phyloP scores from a whole-genome alignment of 2,329 filamentous ascomycete species.

The Ophiocordyceps sinensis region DNA sequence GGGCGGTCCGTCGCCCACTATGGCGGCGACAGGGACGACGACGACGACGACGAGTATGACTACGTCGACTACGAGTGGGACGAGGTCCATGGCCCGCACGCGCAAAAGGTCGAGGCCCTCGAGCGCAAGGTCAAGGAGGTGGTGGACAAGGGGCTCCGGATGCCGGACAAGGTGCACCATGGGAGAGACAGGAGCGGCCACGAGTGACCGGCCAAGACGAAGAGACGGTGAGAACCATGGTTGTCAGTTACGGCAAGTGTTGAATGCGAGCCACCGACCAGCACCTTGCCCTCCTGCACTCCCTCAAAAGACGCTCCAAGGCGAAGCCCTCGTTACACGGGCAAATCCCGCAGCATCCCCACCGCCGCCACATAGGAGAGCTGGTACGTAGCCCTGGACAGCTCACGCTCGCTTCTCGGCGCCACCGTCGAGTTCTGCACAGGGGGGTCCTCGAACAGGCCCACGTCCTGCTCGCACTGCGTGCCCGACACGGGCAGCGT shows the following conservation, averaged over 20 bases:
- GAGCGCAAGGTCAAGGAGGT: constrained; percentile 27
- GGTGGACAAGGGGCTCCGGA: constrained; percentile 31
- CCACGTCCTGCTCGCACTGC: constrained; percentile 29
- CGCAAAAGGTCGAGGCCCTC: constrained; percentile 18
- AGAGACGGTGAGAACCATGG: background rate
- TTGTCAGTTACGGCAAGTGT: background rate
- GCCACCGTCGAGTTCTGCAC: background rate
- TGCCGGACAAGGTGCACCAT: constrained; percentile 30
- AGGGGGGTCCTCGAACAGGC: constrained; percentile 21
- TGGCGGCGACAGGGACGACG: constrained; percentile 5
- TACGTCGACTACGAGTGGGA: constrained; percentile 5
- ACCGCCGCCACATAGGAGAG: background rate
- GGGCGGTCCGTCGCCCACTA: constrained; percentile 1
- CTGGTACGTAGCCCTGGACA: background rate
- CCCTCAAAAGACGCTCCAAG: background rate
- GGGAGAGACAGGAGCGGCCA: constrained; percentile 3
- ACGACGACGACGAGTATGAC: constrained; percentile 7
- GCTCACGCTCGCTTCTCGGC: background rate
- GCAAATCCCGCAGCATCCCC: background rate
- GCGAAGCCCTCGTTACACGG: background rate
- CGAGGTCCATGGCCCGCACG: constrained; percentile 4
- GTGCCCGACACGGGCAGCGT: constrained; percentile 27
- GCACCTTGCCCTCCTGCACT: background rate
- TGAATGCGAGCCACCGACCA: background rate
- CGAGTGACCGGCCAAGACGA: background rate